Evolutionary conservation across 441 rosid genomes (phyloP).

Genomic region (Aquilaria agallochum): DNA sequence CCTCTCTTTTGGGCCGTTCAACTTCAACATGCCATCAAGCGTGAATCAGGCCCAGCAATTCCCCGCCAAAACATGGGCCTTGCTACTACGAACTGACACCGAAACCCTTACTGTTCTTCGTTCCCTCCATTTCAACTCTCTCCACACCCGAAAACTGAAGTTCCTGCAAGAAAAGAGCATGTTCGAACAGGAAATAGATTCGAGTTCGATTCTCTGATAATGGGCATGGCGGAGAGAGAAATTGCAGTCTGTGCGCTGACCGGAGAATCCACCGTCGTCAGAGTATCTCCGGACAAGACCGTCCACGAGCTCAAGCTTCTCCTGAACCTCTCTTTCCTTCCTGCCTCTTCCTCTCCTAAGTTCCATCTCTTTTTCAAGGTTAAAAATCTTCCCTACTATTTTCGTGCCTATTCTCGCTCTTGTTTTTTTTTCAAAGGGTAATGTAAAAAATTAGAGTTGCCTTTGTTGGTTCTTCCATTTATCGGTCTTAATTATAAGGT

Average conservation of each 20-base stretch:
- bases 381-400: slow-evolving; percentile 3
- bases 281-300: slow-evolving; percentile 30
- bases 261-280: slow-evolving; percentile 51
- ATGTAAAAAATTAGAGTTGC: not conserved
- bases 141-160: too few species aligned
- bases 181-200: too few species aligned
- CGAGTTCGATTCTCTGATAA: too few species aligned
- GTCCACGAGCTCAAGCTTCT: slow-evolving; percentile 57
- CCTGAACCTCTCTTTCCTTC: slow-evolving; percentile 53
- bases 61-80: too few species aligned
- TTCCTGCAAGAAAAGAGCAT: not conserved
- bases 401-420: not conserved
- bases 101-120: too few species aligned
- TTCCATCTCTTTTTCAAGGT: slow-evolving; percentile 85
- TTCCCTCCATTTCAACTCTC: too few species aligned
- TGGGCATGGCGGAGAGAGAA: slow-evolving; percentile 30
- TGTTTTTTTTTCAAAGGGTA: not conserved
- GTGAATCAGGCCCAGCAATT: too few species aligned
- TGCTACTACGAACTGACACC: too few species aligned
- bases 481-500: not conserved
- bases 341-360: slow-evolving; percentile 59
- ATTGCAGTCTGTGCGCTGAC: slow-evolving; percentile 59
- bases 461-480: not conserved
- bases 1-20: too few species aligned
- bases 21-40: too few species aligned